A percentile compares a stretch with the other conserved stretches of the same genome.
These are phyloP conservation scores for rapeseed (Brassica napus) DNA, from an alignment of 345 rosid species.

Conservation along the genomic window DNA sequence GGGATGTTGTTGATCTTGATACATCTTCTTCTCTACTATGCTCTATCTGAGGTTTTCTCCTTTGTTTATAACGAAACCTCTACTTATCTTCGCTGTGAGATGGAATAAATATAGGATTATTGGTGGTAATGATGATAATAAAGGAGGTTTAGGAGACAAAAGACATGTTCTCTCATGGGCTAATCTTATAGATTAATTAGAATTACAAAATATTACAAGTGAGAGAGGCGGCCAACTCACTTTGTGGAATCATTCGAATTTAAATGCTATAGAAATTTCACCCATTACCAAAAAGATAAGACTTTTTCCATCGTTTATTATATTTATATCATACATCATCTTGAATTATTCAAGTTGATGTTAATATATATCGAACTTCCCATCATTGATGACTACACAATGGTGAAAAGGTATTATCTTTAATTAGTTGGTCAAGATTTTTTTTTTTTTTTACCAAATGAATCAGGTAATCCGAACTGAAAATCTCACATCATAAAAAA, in stretches of 20 bases:
- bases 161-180: constrained; percentile 36
- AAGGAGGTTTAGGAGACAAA: constrained; percentile 36
- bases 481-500: background rate
- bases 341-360: background rate
- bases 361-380: constrained; percentile 2
- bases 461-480: background rate
- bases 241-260: constrained; percentile 28
- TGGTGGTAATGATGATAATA: constrained; percentile 16
- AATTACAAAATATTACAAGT: background rate
- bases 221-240: constrained; percentile 32
- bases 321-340: constrained; percentile 1
- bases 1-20: constrained; percentile 59
- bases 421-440: background rate
- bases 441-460: background rate
- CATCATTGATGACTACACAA: constrained; percentile 25
- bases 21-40: constrained; percentile 45
- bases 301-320: constrained; percentile 8
- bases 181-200: background rate
- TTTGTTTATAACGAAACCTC: constrained; percentile 22
- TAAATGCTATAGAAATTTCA: constrained; percentile 20
- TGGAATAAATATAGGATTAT: constrained; percentile 15
- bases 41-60: background rate
- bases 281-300: constrained; percentile 5
- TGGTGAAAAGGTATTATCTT: background rate
- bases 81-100: constrained; percentile 28